Evolutionary conservation across 2,329 filamentous ascomycete genomes (phyloP), one percentile per base, ranked within the genome.

Genomic region (Scortechinia acanthostroma): DNA sequence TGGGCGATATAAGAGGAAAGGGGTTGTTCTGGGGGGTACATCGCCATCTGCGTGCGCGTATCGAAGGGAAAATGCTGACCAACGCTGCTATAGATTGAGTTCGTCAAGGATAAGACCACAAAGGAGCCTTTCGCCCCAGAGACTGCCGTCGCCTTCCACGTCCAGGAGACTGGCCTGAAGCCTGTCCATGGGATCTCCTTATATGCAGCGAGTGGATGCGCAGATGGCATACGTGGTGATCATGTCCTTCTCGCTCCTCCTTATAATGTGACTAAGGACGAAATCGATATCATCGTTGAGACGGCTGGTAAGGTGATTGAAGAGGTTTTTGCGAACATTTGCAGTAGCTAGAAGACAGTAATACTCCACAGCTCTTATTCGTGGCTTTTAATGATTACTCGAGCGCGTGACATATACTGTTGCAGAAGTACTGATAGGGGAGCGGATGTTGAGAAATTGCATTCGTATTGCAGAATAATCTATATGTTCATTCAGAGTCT

Each of bases 1-100:
- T 85, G 0, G 80, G 79, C 3, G 65, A 84, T 42, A 74, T 85
- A 17, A 69, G 81, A 15, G 81, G 81, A 0, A 64, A 67, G 15
- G 81, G 81, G 1, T 56, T 80, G 4, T 78, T 81, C 53, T 73
- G 72, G 68, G 74, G 70, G 6, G 35, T 40, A 40, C 10, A 17
- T 30, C 25, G 10, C 6, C 35, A 40, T 15, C 17, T 19, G 25
- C 25, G n/a, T 10, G 25, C 25, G 10, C n/a, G 25, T 10, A 30
- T 30, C 25, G 10, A n/a, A n/a, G n/a, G n/a, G n/a, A n/a, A 40
- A 13, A 6, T 40, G 17, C 35, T 40, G 17, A 40, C 17, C 6
- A 6, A 6, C 6, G 10, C 10, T 30, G 25, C n/a, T 30, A n/a
- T n/a, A 40, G 35, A 40, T 40, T 17, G 35, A 40, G 17, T 40